Base-by-base conservation (phyloP, 2,329 filamentous ascomycete species). In the Alternaria arbusti region DNA sequence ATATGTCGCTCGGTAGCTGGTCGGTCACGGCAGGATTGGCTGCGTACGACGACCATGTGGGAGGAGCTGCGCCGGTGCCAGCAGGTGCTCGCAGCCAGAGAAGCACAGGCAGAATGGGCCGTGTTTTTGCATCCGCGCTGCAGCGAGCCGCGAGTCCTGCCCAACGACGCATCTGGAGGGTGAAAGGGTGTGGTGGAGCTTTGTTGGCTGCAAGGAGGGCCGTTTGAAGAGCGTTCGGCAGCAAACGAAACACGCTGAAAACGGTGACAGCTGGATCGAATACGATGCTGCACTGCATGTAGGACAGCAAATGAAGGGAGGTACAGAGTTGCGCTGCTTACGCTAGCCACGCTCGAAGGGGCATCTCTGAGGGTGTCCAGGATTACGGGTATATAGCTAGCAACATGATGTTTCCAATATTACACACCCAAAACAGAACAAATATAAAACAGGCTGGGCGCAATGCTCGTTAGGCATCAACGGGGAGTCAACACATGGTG, bases 341-440 rank as follows among this genome's bases (percentile, higher is more conserved):
- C 64, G 36, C 51, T 58, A 60, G 49, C 45, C 51, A 54, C 28
- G 54, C 46, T 54, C 55, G 36, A 55, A 22, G 57, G 59, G 47
- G 47, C 47, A 47, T 47, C 22, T 40, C 57, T 12, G 56, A 57
- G 51, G 67, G 57, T 57, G 63, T 13, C 59, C 60, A 61, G 62
- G 72, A 66, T 62, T 62, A 69, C 61, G 69, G 72, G 68, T 66
- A 70, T 70, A 74, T 70, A 71, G 70, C 57, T 59, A 57, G 59
- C 66, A 65, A 64, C 47, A 17, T 23, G 51, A 40, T 58, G 50
- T 59, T 59, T 55, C 56, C 56, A 63, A 63, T 60, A 60, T 63
- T 59, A 63, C 61, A 26, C 47, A 44, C 26, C 44, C 50, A 54
- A 58, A 50, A 57, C 65, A 65, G 56, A 58, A 57, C 59, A 57